phyloP scores from a whole-genome alignment of 768 basidiomycete species.

The Termitomyces bulborhizus region DNA sequence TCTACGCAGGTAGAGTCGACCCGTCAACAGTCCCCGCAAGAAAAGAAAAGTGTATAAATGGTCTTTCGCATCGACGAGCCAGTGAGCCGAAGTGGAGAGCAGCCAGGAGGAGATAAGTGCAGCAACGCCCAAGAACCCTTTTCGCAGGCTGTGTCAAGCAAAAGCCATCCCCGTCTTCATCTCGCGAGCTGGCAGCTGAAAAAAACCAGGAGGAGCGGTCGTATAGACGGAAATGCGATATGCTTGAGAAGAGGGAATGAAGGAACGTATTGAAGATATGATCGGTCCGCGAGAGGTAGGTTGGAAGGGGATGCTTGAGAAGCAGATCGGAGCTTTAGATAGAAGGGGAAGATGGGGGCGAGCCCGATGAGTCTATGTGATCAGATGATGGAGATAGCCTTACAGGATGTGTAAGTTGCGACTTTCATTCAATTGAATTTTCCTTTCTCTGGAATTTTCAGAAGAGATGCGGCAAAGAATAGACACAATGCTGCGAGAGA shows the following conservation, averaged over 20 bases:
- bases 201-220: constrained; percentile 42
- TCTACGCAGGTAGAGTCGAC: constrained; percentile 55
- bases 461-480: constrained; percentile 62
- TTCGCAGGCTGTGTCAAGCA: constrained; percentile 20
- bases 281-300: constrained; percentile 77
- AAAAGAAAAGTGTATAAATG: constrained; percentile 79
- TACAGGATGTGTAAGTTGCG: constrained; percentile 61
- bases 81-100: constrained; percentile 49
- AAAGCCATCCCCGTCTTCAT: no score
- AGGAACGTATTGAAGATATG: constrained; percentile 68
- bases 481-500: constrained; percentile 43
- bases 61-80: constrained; percentile 70
- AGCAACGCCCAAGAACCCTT: constrained; percentile 31
- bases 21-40: constrained; percentile 47
- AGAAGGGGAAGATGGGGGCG: constrained; percentile 74
- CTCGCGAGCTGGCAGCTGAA: constrained; percentile 57
- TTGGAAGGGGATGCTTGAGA: constrained; percentile 80
- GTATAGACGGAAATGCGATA: constrained; percentile 62
- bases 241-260: constrained; percentile 61
- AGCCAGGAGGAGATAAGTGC: constrained; percentile 55
- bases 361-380: constrained; percentile 69
- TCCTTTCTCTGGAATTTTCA: constrained; percentile 49
- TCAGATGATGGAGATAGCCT: constrained; percentile 38
- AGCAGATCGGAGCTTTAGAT: constrained; percentile 71
- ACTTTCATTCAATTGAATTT: neutral